Evolutionary conservation across 1,284 basidiomycete genomes (phyloP).

Genomic region (Irpex lacteus): DNA sequence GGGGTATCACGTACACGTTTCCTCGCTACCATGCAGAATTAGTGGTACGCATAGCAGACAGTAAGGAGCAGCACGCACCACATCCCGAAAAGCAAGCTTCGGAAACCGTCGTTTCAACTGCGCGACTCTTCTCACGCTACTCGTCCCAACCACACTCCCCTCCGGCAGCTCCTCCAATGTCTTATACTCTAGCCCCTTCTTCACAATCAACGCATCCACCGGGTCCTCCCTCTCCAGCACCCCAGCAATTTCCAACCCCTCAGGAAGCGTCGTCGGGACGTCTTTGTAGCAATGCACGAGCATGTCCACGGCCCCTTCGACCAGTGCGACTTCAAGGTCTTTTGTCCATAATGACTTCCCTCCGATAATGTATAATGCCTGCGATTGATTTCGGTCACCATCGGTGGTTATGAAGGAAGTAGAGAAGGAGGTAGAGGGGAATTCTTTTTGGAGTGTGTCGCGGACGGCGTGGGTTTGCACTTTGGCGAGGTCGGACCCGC

Average conservation of each 20-base stretch:
- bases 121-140: conserved; percentile 90
- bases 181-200: conserved; percentile 72
- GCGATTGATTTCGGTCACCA: conserved; percentile 90
- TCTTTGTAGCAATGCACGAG: conserved; percentile 96
- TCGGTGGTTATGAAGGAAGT: conserved; percentile 88
- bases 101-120: conserved; percentile 85
- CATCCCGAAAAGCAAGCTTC: conserved; percentile 81
- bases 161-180: conserved; percentile 82
- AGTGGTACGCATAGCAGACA: no score
- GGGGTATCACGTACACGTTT: conserved; percentile 59
- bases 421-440: conserved; percentile 51
- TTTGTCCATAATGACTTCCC: conserved; percentile 94
- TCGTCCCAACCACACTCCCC: conserved; percentile 92
- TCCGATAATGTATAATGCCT: conserved; percentile 76
- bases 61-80: conserved; percentile 45
- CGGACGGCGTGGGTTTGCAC: conserved; percentile 82
- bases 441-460: conserved; percentile 48
- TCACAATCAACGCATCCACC: conserved; percentile 88
- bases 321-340: conserved; percentile 86
- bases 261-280: conserved; percentile 85
- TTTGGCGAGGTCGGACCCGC: conserved; percentile 83
- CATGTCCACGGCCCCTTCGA: conserved; percentile 78
- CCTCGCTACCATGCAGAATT: conserved; percentile 51
- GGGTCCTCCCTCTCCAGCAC: conserved; percentile 89
- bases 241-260: conserved; percentile 84